Percentiles rank a stretch among this genome's conserved stretches.
phyloP scores from a whole-genome alignment of 208 protist genomes.

The Leishmania mexicana region DNA sequence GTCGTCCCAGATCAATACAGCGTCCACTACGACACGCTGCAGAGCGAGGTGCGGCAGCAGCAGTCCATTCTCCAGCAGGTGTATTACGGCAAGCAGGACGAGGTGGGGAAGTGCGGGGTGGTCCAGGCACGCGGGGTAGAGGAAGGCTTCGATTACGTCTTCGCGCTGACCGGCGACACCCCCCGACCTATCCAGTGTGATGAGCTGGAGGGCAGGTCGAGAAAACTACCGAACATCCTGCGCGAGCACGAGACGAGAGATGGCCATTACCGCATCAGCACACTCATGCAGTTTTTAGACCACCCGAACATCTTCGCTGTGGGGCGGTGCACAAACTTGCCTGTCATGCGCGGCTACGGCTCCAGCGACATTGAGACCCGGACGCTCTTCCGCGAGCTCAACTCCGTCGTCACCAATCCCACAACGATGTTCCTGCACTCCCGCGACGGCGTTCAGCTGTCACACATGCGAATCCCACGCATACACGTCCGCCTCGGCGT shows the following conservation, averaged over 20 bases:
- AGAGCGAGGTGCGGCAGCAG: slow-evolving; percentile 39
- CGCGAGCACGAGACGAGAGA: slow-evolving; percentile 67
- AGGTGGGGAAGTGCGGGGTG: slow-evolving; percentile 31
- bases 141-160: slow-evolving; percentile 84
- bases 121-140: slow-evolving; percentile 40
- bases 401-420: slow-evolving; percentile 72
- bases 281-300: slow-evolving; percentile 82
- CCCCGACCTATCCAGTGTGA: slow-evolving; percentile 54
- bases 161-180: slow-evolving; percentile 70
- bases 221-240: slow-evolving; percentile 50
- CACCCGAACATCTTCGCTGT: slow-evolving; percentile 77
- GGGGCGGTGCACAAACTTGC: slow-evolving; percentile 81
- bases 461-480: slow-evolving; percentile 68
- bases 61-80: slow-evolving; percentile 81
- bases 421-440: slow-evolving; percentile 67
- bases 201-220: slow-evolving; percentile 22
- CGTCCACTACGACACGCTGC: slow-evolving; percentile 57
- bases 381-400: slow-evolving; percentile 77
- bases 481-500: slow-evolving; percentile 74
- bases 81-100: slow-evolving; percentile 63
- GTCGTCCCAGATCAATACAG: slow-evolving; percentile 41
- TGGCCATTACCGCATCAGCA: slow-evolving; percentile 85
- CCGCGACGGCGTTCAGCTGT: slow-evolving; percentile 54
- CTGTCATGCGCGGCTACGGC: slow-evolving; percentile 63
- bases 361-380: slow-evolving; percentile 75